These are phyloP conservation scores for Fraxinus baroniana DNA, from an alignment of 305 asterid genomes.

Conservation along the genomic window DNA sequence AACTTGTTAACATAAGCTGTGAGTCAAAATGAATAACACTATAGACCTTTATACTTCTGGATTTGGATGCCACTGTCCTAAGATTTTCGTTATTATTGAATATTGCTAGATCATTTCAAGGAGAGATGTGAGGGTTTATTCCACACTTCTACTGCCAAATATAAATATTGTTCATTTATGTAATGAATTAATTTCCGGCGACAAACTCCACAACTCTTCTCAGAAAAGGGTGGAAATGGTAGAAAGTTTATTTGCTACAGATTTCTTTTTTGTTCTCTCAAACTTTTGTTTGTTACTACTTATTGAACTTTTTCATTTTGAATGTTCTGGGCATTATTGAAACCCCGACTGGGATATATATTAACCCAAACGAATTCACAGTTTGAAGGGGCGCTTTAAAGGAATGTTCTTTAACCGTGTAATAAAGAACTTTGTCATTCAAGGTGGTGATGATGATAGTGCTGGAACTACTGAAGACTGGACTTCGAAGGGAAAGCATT, in stretches of 20 bases:
- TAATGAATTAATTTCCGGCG: background rate
- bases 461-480: slow-evolving; percentile 75
- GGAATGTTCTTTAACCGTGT: slow-evolving; percentile 87
- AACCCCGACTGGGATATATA: slow-evolving; percentile 2
- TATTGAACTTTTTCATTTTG: background rate
- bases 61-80: background rate
- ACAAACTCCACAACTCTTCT: background rate
- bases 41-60: background rate
- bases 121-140: background rate
- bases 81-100: background rate
- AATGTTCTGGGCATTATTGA: slow-evolving; percentile 1
- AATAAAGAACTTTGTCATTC: slow-evolving; percentile 81
- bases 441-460: slow-evolving; percentile 72
- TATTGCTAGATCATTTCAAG: background rate
- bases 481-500: slow-evolving; percentile 87
- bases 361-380: slow-evolving; percentile 39
- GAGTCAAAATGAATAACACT: background rate
- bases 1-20: background rate
- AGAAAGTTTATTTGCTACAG: background rate
- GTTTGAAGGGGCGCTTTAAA: slow-evolving; percentile 65
- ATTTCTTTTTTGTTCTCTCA: background rate
- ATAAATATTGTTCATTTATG: background rate
- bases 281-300: background rate
- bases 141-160: background rate
- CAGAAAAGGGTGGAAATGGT: background rate